Evolutionary conservation across 495 filamentous ascomycete species (phyloP).

Genomic region (Cenococcum geophilum): DNA sequence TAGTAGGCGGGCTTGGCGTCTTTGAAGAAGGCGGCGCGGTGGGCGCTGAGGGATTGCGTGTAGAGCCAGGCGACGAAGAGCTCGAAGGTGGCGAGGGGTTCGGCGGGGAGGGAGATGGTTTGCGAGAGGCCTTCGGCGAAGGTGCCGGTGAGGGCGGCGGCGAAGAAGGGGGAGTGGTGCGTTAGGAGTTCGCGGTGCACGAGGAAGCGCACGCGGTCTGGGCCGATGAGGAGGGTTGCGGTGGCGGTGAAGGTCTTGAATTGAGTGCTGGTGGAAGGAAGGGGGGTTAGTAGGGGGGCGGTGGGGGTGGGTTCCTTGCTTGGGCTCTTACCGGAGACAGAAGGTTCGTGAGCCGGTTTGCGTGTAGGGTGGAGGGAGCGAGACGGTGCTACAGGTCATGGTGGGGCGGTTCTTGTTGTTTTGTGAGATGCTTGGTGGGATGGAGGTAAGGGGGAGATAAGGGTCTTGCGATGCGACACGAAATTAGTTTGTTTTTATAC

Average conservation of each 20-base stretch:
- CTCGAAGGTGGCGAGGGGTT: conserved; percentile 39
- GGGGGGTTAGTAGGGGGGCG: conserved; percentile 1
- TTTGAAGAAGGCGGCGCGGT: conserved; percentile 25
- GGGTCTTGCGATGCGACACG: neutral
- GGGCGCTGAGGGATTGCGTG: conserved; percentile 34
- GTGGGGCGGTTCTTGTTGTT: neutral
- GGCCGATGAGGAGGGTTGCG: conserved; percentile 38
- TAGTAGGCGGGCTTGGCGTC: conserved; percentile 43
- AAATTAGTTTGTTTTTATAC: neutral
- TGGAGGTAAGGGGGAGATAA: too few relatives aligned
- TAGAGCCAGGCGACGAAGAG: conserved; percentile 47
- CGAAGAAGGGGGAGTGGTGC: conserved; percentile 44
- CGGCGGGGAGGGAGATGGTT: conserved; percentile 39
- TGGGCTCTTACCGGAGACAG: conserved; percentile 3
- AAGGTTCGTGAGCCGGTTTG: neutral
- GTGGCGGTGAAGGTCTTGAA: conserved; percentile 33
- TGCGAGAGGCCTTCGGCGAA: conserved; percentile 43
- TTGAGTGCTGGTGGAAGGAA: conserved; percentile 3
- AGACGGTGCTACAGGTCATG: neutral
- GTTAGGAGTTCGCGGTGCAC: conserved; percentile 44
- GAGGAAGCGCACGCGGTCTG: conserved; percentile 32
- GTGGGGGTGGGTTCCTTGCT: neutral
- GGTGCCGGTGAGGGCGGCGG: conserved; percentile 43
- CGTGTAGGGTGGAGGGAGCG: neutral
- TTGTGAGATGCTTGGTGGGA: too few relatives aligned